Conservation (phyloP, 495 filamentous ascomycete genomes). For the Talaromyces wortmannii region DNA sequence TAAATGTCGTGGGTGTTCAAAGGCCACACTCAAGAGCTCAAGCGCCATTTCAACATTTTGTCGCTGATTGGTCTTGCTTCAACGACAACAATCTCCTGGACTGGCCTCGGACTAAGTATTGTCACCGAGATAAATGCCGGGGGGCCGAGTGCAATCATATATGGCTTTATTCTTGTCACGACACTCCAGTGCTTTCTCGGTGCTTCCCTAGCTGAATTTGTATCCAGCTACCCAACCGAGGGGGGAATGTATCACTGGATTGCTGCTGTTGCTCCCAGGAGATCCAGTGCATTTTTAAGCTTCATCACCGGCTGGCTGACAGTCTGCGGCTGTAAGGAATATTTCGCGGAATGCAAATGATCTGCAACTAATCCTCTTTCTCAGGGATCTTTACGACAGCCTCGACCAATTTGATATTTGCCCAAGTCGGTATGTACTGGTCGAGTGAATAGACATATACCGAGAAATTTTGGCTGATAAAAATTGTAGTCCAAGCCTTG, state of each 20-base stretch:
- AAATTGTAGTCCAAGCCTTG: slow-evolving; percentile 7
- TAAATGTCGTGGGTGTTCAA: background rate
- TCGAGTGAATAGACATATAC: slow-evolving; percentile 8
- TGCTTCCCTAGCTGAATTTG: slow-evolving; percentile 48
- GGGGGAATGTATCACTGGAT: slow-evolving; percentile 53
- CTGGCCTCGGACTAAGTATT: slow-evolving; percentile 33
- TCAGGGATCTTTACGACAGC: slow-evolving; percentile 35
- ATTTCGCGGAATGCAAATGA: background rate
- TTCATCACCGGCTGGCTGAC: slow-evolving; percentile 34
- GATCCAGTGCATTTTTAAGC: slow-evolving; percentile 27
- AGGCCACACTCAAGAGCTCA: slow-evolving; percentile 35
- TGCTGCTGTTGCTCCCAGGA: slow-evolving; percentile 41
- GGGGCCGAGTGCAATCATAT: slow-evolving; percentile 33
- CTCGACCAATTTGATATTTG: slow-evolving; percentile 33
- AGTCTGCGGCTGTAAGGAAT: slow-evolving; percentile 28
- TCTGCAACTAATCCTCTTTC: background rate
- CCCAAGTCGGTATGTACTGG: slow-evolving; percentile 8
- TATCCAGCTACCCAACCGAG: slow-evolving; percentile 41
- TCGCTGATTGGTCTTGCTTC: slow-evolving; percentile 32
- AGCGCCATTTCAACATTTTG: slow-evolving; percentile 32
- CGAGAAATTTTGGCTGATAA: background rate
- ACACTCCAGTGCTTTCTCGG: slow-evolving; percentile 41
- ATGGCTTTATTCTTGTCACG: slow-evolving; percentile 39
- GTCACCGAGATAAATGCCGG: slow-evolving; percentile 32
- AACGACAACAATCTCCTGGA: slow-evolving; percentile 36